A percentile compares a stretch with the other conserved stretches of the same genome.
Evolutionary conservation across 1,284 basidiomycete genomes (phyloP).

Genomic region (Tremellales sp.): DNA sequence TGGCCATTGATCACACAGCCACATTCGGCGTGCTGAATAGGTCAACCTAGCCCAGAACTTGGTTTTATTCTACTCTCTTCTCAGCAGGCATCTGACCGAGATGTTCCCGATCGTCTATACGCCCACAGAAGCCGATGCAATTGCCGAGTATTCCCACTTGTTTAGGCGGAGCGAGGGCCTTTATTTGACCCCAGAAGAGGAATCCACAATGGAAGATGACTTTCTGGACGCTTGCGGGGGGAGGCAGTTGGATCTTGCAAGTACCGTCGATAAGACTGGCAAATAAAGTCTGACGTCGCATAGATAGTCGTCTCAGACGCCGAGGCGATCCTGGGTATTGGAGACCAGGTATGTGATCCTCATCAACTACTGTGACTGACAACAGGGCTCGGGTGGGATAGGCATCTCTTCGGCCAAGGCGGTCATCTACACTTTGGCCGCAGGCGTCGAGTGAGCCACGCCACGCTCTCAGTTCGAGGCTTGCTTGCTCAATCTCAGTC

Average conservation of each 20-base stretch:
- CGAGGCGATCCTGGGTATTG: constrained; percentile 76
- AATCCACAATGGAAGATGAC: constrained; percentile 35
- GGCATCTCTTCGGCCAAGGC: constrained; percentile 65
- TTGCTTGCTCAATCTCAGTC: constrained; percentile 9
- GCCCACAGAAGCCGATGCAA: constrained; percentile 64
- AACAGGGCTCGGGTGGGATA: constrained; percentile 42
- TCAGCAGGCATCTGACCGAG: constrained; percentile 58
- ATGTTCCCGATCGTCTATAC: constrained; percentile 68
- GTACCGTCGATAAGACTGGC: constrained; percentile 4
- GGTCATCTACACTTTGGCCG: constrained; percentile 73
- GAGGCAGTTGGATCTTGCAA: constrained; percentile 33
- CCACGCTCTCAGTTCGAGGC: neutral
- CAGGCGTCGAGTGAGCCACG: constrained; percentile 59
- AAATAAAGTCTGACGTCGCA: neutral
- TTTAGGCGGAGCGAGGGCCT: constrained; percentile 56
- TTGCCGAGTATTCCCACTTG: constrained; percentile 71
- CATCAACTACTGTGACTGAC: constrained; percentile 1
- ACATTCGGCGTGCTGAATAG: neutral
- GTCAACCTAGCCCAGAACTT: constrained; percentile 66
- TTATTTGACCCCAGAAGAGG: constrained; percentile 27
- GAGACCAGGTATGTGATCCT: constrained; percentile 45
- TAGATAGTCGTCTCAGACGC: constrained; percentile 49
- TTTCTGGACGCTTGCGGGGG: constrained; percentile 38
- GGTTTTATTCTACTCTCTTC: constrained; percentile 66
- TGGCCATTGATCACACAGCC: neutral